A percentile compares a stretch with the other conserved stretches of the same genome.
Conservation (phyloP, 352 stramenopile species). For the Phytophthora cactorum region DNA sequence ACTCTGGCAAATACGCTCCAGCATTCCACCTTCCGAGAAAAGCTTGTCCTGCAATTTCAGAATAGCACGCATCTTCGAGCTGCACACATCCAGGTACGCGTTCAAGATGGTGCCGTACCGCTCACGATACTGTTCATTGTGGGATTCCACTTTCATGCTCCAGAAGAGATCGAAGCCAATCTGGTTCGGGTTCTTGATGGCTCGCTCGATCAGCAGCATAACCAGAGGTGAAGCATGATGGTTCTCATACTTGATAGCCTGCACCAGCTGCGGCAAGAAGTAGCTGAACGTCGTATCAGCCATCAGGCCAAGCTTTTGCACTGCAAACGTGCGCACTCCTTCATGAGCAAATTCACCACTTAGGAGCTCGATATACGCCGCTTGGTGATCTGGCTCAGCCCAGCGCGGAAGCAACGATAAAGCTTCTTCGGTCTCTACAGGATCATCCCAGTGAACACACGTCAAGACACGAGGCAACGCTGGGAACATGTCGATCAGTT, state of each 20-base stretch:
- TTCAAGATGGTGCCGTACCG: constrained; percentile 84
- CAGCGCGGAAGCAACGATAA: constrained; percentile 69
- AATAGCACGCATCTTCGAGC: constrained; percentile 91
- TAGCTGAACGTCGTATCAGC: constrained; percentile 86
- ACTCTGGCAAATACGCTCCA: constrained; percentile 81
- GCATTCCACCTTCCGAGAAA: constrained; percentile 79
- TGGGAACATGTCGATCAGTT: constrained; percentile 73
- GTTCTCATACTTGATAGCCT: constrained; percentile 89
- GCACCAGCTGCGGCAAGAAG: constrained; percentile 86
- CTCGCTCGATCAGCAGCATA: constrained; percentile 77
- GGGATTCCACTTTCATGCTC: constrained; percentile 88
- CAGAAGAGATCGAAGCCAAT: constrained; percentile 92
- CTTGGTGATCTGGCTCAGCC: constrained; percentile 66
- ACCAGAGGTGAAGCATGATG: constrained; percentile 77
- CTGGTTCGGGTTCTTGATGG: constrained; percentile 86
- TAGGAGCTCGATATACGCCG: constrained; percentile 80
- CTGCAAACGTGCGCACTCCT: constrained; percentile 70
- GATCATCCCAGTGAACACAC: constrained; percentile 80
- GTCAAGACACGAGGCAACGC: constrained; percentile 74
- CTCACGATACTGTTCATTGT: constrained; percentile 81
- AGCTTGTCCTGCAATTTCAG: constrained; percentile 90
- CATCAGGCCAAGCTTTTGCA: constrained; percentile 75
- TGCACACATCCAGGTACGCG: constrained; percentile 86
- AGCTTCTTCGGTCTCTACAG: constrained; percentile 64
- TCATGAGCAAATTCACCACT: constrained; percentile 80